Evolutionary conservation across 2,329 filamentous ascomycete genomes (phyloP).

Genomic region (Aspergillus felis): DNA sequence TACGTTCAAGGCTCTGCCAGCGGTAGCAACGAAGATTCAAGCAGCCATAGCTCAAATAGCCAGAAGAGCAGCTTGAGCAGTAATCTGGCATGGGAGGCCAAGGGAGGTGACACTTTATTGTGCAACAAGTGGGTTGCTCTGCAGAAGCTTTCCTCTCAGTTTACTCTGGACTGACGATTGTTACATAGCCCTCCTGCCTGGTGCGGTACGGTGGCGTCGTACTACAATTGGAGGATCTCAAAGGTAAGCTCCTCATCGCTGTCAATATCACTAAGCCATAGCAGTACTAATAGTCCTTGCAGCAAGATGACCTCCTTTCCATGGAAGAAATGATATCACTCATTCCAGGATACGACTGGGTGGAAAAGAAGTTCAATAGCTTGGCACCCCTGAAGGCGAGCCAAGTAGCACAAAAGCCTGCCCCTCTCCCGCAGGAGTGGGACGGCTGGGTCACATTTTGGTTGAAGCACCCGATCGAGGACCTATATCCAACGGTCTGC

Average conservation of each 20-base stretch:
- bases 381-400: too few species aligned
- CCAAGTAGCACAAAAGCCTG: too few species aligned
- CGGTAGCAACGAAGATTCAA: background rate
- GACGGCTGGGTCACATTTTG: too few species aligned
- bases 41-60: background rate
- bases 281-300: background rate
- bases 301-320: slow-evolving; percentile 5
- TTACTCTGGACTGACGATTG: background rate
- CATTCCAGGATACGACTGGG: background rate
- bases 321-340: slow-evolving; percentile 3
- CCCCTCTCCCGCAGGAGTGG: too few species aligned
- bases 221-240: slow-evolving; percentile 5
- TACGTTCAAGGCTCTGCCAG: slow-evolving; percentile 6
- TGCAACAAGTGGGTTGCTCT: slow-evolving; percentile 8
- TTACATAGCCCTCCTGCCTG: slow-evolving; percentile 4
- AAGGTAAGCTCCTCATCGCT: background rate
- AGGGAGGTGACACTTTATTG: slow-evolving; percentile 7
- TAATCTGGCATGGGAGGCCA: slow-evolving; percentile 5
- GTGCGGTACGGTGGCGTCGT: slow-evolving; percentile 4
- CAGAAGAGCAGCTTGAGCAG: background rate
- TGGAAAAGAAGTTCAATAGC: background rate
- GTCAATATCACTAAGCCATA: too few species aligned
- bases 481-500: too few species aligned
- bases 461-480: too few species aligned
- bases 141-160: background rate